Conservation (phyloP, 805 yeast species). For the Suhomyces xylopsoci region DNA sequence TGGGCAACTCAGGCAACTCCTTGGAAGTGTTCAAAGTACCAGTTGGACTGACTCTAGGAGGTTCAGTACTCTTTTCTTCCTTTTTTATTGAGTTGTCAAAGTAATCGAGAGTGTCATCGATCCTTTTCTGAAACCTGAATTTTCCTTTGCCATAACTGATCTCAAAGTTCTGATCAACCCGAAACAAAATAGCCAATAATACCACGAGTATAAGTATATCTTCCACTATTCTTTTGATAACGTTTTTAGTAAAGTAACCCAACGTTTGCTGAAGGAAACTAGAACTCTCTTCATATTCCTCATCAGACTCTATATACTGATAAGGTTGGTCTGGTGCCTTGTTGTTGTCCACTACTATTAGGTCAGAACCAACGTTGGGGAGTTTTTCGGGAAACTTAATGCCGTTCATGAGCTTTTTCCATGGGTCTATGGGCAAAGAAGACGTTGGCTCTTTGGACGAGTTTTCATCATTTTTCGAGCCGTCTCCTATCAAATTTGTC, state of each 20-base stretch:
- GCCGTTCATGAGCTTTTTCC: conserved; percentile 33
- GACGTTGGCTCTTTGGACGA: not conserved
- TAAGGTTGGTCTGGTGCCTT: not conserved
- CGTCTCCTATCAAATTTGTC: conserved; percentile 26
- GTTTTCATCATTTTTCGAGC: conserved; percentile 2
- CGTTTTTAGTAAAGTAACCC: conserved; percentile 3
- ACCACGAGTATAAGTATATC: conserved; percentile 46
- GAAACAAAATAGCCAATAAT: not conserved
- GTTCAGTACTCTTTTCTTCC: too few species aligned
- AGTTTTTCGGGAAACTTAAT: conserved; percentile 26
- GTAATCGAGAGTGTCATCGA: not conserved
- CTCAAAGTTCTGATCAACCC: not conserved
- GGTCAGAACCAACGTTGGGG: conserved; percentile 6
- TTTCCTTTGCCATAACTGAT: not conserved
- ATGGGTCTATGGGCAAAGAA: not conserved
- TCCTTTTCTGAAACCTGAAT: not conserved
- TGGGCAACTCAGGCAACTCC: conserved; percentile 1
- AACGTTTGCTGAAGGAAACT: not conserved
- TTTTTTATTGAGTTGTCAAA: too few species aligned
- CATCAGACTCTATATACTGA: not conserved
- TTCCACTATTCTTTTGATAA: conserved; percentile 38
- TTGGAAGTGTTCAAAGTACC: not conserved
- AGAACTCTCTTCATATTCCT: not conserved
- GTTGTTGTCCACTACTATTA: conserved; percentile 5
- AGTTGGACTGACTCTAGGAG: not conserved